A percentile compares a stretch with the other conserved stretches of the same genome.
These are phyloP conservation scores for Cutaneotrichosporon cutaneum DNA, from an alignment of 1,284 basidiomycete species.

Conservation along the genomic window DNA sequence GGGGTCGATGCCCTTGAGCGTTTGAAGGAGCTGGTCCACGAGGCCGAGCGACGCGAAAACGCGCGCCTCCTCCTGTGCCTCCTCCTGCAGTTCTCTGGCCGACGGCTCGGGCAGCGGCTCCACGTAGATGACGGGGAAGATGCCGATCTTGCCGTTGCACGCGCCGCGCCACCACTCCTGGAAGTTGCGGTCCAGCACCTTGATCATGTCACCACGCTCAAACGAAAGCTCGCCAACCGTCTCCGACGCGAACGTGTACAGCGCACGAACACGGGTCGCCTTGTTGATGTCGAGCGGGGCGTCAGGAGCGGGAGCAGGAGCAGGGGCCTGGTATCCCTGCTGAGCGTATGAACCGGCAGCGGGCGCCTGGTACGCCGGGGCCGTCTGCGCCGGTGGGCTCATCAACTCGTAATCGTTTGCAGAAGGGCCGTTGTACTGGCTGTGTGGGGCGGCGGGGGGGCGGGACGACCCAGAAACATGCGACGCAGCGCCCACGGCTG, in stretches of 20 bases:
- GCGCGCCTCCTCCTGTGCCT: conserved; percentile 83
- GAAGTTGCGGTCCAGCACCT: conserved; percentile 91
- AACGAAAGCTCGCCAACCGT: conserved; percentile 91
- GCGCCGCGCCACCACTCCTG: conserved; percentile 99
- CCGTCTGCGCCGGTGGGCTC: not conserved
- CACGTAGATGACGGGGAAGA: conserved; percentile 98
- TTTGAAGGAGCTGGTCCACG: conserved; percentile 80
- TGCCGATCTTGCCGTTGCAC: conserved; percentile 85
- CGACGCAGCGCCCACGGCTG: conserved; percentile 10
- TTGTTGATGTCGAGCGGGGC: conserved; percentile 50
- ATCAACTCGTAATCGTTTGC: conserved; percentile 1
- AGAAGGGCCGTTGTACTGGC: conserved; percentile 13
- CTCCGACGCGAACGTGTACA: conserved; percentile 85
- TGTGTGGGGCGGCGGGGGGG: conserved; percentile 22
- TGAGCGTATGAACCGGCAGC: conserved; percentile 11
- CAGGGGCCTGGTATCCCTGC: conserved; percentile 30
- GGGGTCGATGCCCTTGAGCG: conserved; percentile 75
- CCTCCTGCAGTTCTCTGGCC: conserved; percentile 70
- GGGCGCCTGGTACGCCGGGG: not conserved
- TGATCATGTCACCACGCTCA: conserved; percentile 90
- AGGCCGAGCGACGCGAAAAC: conserved; percentile 63
- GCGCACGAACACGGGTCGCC: conserved; percentile 80
- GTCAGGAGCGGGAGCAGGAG: conserved; percentile 37
- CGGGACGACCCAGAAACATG: conserved; percentile 20
- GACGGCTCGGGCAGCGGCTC: conserved; percentile 87